phyloP scores from a whole-genome alignment of 1,139 yeast species.

The Kurtzmaniella quercitrusa region DNA sequence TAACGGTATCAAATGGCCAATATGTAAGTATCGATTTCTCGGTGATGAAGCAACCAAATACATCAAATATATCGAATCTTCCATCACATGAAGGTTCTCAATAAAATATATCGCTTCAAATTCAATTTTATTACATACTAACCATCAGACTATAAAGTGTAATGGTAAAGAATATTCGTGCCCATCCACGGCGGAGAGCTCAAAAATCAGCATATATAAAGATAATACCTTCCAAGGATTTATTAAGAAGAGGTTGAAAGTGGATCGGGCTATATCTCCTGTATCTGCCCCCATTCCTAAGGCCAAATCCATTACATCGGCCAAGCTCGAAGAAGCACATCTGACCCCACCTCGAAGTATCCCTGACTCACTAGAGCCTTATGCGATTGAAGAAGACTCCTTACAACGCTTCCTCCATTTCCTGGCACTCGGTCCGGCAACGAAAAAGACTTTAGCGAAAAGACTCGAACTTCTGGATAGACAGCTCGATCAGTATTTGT shows the following conservation, averaged over 20 bases:
- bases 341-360: background rate
- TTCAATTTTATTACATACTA: conserved; percentile 2
- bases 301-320: background rate
- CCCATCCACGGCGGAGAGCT: conserved; percentile 30
- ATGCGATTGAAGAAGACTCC: conserved; percentile 10
- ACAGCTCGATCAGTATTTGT: conserved; percentile 9
- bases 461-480: conserved; percentile 11
- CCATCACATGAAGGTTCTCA: too few species aligned
- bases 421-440: conserved; percentile 39
- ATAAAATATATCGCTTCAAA: background rate
- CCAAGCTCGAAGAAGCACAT: background rate
- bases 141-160: conserved; percentile 20
- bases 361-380: background rate
- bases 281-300: background rate
- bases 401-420: conserved; percentile 27
- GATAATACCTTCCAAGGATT: conserved; percentile 26
- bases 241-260: conserved; percentile 28
- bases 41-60: conserved; percentile 3
- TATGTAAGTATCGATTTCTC: conserved; percentile 20
- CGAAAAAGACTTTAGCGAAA: conserved; percentile 14
- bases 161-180: conserved; percentile 31
- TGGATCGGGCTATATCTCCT: conserved; percentile 14
- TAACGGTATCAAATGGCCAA: conserved; percentile 35
- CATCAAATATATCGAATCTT: background rate
- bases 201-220: conserved; percentile 31